Evolutionary conservation across 1,284 basidiomycete genomes (phyloP), one percentile per base, ranked within the genome.

Genomic region (Ceratobasidium papillatum): DNA sequence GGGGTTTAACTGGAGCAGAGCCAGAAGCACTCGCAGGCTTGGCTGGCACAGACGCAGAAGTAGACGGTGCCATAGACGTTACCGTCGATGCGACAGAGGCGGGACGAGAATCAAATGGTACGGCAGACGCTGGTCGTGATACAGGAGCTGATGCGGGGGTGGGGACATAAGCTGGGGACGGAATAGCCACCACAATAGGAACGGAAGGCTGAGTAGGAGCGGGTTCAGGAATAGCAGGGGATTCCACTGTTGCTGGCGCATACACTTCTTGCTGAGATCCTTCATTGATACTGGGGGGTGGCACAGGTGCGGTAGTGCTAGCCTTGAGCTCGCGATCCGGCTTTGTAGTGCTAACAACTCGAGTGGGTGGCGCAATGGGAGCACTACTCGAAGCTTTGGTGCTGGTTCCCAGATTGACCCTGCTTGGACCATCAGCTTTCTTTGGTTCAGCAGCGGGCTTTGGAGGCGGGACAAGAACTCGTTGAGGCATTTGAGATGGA

Each of bases 401-500:
- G 34, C 38, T 69, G 11, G 51, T 22, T 19, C 52, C 66, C 2
- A 69, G 17, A 25, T 69, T 56, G 25, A 69, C 66, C 4, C 66
- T 52, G 30, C 30, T 69, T 32, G 66, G 66, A 1, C 66, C 66
- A 32, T 58, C 54, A 4, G 22, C 7, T 47, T 69, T 69, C 66
- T 41, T 69, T 14, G 66, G 41, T 47, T 69, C 66, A 38, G 52
- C 17, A 3, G 25, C 38, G 3, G 66, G 66, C 22, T 69, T 69
- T 14, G 66, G 52, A 43, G 66, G 66, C 11, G 38, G 52, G 25
- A 69, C 52, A 32, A 52, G 36, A 5, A 69, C 66, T 45, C 66
- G 66, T 58, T 69, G 66, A 32, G 66, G 66, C 66, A 69, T 69
- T 32, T 69, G 66, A 41, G 66, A 69, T 2, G 66, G 66, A n/a